Evolutionary conservation across 192 early-diverging fungal genomes (phyloP), one percentile per base, ranked within the genome.

Genomic region (Backusella westeae): DNA sequence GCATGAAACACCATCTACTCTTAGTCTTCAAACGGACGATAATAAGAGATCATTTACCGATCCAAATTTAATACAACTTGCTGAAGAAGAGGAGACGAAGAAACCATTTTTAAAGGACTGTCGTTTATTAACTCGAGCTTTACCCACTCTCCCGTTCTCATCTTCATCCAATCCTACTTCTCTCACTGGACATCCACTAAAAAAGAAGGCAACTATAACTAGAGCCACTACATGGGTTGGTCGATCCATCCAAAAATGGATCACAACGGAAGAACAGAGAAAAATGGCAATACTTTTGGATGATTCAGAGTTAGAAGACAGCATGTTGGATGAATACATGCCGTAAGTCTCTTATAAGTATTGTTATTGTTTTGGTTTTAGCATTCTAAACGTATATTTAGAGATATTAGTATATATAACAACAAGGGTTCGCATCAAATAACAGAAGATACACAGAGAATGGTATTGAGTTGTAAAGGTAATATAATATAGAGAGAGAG

Each of bases 201-300:
- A 36, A 38, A 38, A 41, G 19, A 69, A 69, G 36, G 35, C n/a
- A 2, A 69, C 35, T 41, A 41, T 69, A 10, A 69, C 68, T 12
- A 36, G 68, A 38, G 68, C 68, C 10, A 69, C 68, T 41, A 69
- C 68, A n/a, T 69, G 68, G 68, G 68, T 69, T 21, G 68, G 68
- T 23, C 19, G 38, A 10, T 69, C 68, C 21, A 69, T 69, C 41
- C 68, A 69, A 69, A 35, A 38, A 38, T 69, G 36, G 68, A 23
- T 69, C 9, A 38, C 68, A 38, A 69, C 34, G 12, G 68, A 69
- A 38, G 68, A 69, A 29, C 34, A 38, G n/a, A 69, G 68, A n/a
- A 69, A 69, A 41, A 38, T 69, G n/a, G 68, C 68, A 38, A 69
- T 69, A 69, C 38, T 69, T 26, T 41, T 36, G 8, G 35, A 69